phyloP scores from a whole-genome alignment of 805 yeast genomes.

The Peterozyma xylosa region DNA sequence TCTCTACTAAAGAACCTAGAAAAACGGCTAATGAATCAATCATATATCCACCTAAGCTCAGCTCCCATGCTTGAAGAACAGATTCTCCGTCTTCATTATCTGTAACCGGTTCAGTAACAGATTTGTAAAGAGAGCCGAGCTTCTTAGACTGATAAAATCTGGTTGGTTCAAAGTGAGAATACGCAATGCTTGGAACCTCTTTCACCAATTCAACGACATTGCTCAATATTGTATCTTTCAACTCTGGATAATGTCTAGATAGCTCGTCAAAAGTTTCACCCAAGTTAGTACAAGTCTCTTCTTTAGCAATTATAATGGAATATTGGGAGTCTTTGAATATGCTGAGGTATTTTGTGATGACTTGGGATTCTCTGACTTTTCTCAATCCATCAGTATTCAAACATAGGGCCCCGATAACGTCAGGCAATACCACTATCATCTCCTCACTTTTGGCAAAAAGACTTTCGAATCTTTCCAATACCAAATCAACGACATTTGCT shows the following conservation, averaged over 20 bases:
- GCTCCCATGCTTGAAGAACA: conserved; percentile 47
- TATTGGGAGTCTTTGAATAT: conserved; percentile 39
- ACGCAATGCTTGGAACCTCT: conserved; percentile 31
- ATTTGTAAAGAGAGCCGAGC: conserved; percentile 32
- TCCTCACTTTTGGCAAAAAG: conserved; percentile 54
- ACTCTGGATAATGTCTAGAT: conserved; percentile 73
- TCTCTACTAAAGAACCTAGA: conserved; percentile 44
- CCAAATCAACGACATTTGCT: conserved; percentile 60
- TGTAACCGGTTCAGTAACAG: conserved; percentile 30
- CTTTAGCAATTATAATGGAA: conserved; percentile 46
- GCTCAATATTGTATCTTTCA: conserved; percentile 50
- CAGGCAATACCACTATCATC: conserved; percentile 56
- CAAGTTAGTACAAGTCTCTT: conserved; percentile 45
- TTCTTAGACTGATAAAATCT: conserved; percentile 34
- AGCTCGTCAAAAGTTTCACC: conserved; percentile 74
- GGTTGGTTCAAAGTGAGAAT: conserved; percentile 27
- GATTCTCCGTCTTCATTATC: conserved; percentile 31
- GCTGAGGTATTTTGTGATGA: conserved; percentile 36
- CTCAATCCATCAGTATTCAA: conserved; percentile 67
- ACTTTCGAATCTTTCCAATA: conserved; percentile 48
- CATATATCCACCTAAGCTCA: conserved; percentile 34
- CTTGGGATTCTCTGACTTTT: conserved; percentile 35
- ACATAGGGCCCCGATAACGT: conserved; percentile 75
- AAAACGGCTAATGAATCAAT: conserved; percentile 45
- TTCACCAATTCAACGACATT: conserved; percentile 39